Base-by-base conservation (phyloP, 1,284 basidiomycete species). In the Puccinia hordei region DNA sequence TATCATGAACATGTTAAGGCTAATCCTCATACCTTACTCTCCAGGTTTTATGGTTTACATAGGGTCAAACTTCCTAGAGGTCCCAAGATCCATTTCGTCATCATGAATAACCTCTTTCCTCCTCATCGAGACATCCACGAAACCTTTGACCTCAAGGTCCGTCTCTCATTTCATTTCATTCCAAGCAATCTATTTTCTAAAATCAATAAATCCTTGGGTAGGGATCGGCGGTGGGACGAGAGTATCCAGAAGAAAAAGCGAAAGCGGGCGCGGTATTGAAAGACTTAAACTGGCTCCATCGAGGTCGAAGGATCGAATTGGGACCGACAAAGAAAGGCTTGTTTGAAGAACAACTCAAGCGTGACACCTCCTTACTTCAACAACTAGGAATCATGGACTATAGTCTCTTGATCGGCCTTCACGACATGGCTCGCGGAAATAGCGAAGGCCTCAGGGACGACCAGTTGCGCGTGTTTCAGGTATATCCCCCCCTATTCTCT, bases 21-120 rank as follows among this genome's bases (percentile, higher is more conserved):
- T 59, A 98, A 99, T 85, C 96, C 96, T 0, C 95, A 99, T 84
- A 98, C 96, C 0, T 88, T 99, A 4, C 87, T 99, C 2, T 94
- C 92, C 22, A 89, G 96, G 19, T 98, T 99, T 87, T 99, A 98
- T 85, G 96, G 96, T 15, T 88, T 99, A 17, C 96, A 99, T 84
- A 92, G 96, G 76, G 96, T 99, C 83, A 98, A 99, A 87, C 90
- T 99, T 4, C 96, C 96, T 0, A 89, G 90, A 30, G 96, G 96
- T 0, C 89, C 90, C 74, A 99, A 99, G 88, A 98, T 99, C 80
- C 96, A 99, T 86, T 99, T 99, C 85, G 94, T 98, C 80, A 97
- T 99, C 87, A 98, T 99, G 95, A 99, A 99, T 88, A 99, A 99
- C 86, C 89, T 99, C 63, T 98, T 99, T 88, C 96, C 96, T 0